Percentiles rank a stretch among this genome's conserved stretches.
Conservation (phyloP, 805 yeast genomes). For the Candida alai region DNA sequence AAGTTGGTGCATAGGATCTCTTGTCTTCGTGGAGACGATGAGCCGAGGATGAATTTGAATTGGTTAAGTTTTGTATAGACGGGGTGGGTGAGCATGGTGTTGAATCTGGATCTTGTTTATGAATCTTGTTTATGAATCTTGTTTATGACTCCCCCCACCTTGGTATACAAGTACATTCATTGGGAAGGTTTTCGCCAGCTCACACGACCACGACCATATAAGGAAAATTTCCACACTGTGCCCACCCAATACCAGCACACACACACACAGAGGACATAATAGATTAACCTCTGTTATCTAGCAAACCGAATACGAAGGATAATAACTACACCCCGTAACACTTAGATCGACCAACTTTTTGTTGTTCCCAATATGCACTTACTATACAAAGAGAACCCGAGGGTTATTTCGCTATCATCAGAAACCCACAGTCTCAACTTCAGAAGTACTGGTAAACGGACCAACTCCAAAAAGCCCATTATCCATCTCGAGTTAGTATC, state of each 20-base stretch:
- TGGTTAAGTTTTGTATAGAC: constrained; percentile 7
- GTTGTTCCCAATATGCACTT: constrained; percentile 26
- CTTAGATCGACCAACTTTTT: too few species aligned
- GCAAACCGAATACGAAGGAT: too few species aligned
- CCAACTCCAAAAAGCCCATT: constrained; percentile 25
- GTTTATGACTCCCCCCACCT: not conserved
- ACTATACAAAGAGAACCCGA: constrained; percentile 28
- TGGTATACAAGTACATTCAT: constrained; percentile 1
- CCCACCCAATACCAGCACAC: too few species aligned
- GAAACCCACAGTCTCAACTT: constrained; percentile 25
- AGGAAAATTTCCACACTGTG: too few species aligned
- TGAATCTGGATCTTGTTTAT: too few species aligned
- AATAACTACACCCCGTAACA: too few species aligned
- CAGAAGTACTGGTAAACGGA: constrained; percentile 17
- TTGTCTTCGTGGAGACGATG: constrained; percentile 76
- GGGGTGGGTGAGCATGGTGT: constrained; percentile 4
- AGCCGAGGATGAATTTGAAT: constrained; percentile 60
- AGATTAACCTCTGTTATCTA: too few species aligned
- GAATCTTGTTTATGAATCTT: not conserved
- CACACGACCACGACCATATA: too few species aligned
- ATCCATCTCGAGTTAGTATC: constrained; percentile 47
- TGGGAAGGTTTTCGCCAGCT: too few species aligned
- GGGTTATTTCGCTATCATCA: constrained; percentile 27
- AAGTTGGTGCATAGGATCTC: constrained; percentile 61
- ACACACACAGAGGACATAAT: too few species aligned